phyloP scores from a whole-genome alignment of 331 rosid genomes.

The Quercus tomentella region DNA sequence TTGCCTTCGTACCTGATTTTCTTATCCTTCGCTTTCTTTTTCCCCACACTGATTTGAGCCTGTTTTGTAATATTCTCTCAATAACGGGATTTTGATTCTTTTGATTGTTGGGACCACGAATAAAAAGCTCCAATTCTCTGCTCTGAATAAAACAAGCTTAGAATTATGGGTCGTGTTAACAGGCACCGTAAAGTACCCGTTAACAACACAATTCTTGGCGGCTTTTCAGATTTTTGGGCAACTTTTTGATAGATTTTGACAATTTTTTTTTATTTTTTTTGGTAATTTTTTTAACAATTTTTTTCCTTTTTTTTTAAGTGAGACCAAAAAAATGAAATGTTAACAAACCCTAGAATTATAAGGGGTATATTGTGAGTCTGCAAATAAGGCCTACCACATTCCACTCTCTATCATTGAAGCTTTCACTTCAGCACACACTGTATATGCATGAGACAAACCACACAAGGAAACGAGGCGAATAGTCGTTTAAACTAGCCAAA shows the following conservation, averaged over 20 bases:
- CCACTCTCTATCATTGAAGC: background rate
- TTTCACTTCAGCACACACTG: background rate
- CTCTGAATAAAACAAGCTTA: background rate
- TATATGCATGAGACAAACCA: background rate
- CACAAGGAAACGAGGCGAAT: background rate
- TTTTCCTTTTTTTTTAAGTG: too few relatives aligned
- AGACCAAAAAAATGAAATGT: too few relatives aligned
- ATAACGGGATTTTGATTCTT: constrained; percentile 35
- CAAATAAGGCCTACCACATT: constrained; percentile 16
- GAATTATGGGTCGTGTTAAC: too few relatives aligned
- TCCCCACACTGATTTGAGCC: background rate
- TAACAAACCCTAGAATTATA: too few relatives aligned
- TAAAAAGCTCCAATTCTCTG: background rate
- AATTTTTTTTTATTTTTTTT: too few relatives aligned
- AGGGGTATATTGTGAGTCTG: background rate
- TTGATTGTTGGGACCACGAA: constrained; percentile 33
- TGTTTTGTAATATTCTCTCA: constrained; percentile 34
- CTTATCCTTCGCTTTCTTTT: background rate
- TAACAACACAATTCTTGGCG: too few relatives aligned
- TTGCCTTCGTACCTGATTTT: constrained; percentile 6
- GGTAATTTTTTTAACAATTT: too few relatives aligned
- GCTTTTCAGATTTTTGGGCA: too few relatives aligned
- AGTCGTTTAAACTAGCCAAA: too few relatives aligned
- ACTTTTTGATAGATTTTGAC: too few relatives aligned
- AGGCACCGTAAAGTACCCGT: rapidly evolving